Evolutionary conservation across 192 early-diverging fungal species (phyloP), one percentile per base, ranked within the genome.

Genomic region (Backusella luteola): DNA sequence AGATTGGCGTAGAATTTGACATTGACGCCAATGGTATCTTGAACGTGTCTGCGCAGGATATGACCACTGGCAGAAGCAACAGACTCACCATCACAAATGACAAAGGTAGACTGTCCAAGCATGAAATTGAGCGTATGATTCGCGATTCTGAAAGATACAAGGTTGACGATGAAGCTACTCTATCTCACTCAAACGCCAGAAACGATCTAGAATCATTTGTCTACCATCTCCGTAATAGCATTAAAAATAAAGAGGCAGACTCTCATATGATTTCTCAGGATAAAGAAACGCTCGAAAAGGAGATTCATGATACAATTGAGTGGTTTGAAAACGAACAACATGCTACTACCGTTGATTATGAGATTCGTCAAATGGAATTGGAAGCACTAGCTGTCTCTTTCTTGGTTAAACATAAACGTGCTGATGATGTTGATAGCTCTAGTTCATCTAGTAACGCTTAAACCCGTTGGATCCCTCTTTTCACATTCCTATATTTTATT

Each of bases 91-190:
- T 99, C 84, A 96, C 88, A 78, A 97, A 98, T 87, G 94, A 98
- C 93, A 97, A 97, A 91, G 95, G 93, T 52, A 93, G 96, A 76
- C 90, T 98, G 42, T 91, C 92, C 36, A 89, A 94, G 76, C 96
- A 96, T 85, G 97, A 98, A 63, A 98, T 99, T 87, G 91, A 97
- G 77, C 95, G 97, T 80, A 98, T 99, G 95, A 88, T 99, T 71
- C 81, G 87, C 74, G 97, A 99, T 82, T 96, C 96, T 76, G 96
- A 97, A 87, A 82, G 91, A 85, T 97, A 95, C 77, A 94, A 94
- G 90, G 94, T 89, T 76, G 96, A 99, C 86, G 97, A 99, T 89
- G 94, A 97, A 86, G 93, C 87, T 42, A 93, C 92, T 56, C 94
- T 94, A 73, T 92, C 90, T 67, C 93, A 94, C 79, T 92, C 97